Evolutionary conservation across 768 basidiomycete species (phyloP), one percentile per base, ranked within the genome.

Genomic region (Kwoniella bestiolae): DNA sequence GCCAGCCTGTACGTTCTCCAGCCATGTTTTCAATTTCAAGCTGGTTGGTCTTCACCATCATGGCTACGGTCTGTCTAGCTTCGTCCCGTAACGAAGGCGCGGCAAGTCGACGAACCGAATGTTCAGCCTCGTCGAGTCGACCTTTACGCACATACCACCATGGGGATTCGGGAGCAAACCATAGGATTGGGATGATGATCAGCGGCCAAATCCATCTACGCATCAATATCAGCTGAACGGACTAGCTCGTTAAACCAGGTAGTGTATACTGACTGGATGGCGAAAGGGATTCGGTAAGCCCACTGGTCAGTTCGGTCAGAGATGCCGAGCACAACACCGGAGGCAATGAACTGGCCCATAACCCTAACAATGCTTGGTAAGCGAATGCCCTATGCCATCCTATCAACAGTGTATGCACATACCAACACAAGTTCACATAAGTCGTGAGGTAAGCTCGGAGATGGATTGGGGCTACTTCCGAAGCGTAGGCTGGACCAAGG

Each of bases 31-130:
- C 38, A 53, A 68, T 71, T 68, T 83, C 82, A 25, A 82, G 29
- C 62, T 75, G 76, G 64, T 73, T 79, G 32, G 82, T 81, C 70
- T 82, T 80, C 5, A 71, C 50, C 74, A 81, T 80, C 73, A 81
- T 73, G 16, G 78, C 79, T 7, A 81, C 74, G 2, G 63, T 68
- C 11, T 70, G 58, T 41, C 76, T 73, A 49, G 72, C 69, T n/a
- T 82, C 77, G n/a, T 64, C 35, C 6, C 61, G 50, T 18, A 66
- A 59, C 6, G 71, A 63, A 26, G 56, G 60, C 41, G 64, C 64
- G 14, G 63, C 52, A 5, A 72, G 65, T 4, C 65, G 59, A 16
- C 11, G 18, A 34, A 75, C 14, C 14, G 68, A 52, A 14, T 46
- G 21, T 26, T 63, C 29, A 23, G 75, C 75, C 3, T 76, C 73